Base-by-base conservation (phyloP, 495 filamentous ascomycete species). In the Podospora bellae-mahoneyi region DNA sequence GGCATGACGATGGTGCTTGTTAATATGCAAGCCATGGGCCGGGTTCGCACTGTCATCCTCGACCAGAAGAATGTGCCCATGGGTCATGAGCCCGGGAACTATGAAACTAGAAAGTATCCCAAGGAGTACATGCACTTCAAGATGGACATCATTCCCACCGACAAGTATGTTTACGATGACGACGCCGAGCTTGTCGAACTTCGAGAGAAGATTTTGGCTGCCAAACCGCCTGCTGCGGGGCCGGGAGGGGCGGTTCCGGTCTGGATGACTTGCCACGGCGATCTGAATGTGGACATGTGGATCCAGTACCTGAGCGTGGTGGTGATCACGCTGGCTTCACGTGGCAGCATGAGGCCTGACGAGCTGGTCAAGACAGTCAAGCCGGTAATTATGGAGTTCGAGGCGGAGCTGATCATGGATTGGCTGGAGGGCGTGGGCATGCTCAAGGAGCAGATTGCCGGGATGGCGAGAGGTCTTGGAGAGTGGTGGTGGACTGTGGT, bases 201-300 rank as follows among this genome's bases (percentile, higher is more conserved):
- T 0, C 59, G 75, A 69, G 59, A 77, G 68, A 56, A 76, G 71
- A 44, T 82, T 78, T 4, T 64, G 68, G 26, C 74, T 73, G 48
- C 80, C 60, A 61, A 63, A 6, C 69, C 72, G 56, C 79, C 78
- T 18, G 62, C 73, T 28, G 13, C 62, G 34, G 74, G 78, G 34
- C 71, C 77, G 44, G 65, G 69, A 55, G 74, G 79, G 70, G 73
- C 87, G 74, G 71, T 92, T 20, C 93, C 93, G 0, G 77, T 93
- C 28, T 97, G 93, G 93, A 86, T 86, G 68, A 91, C 92, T 76
- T 90, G 96, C 60, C 86, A 92, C 62, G 87, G 85, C 0, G 76
- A 84, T 9, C 76, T 93, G 15, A 83, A 91, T 48, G 70, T 67
- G 3, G 78, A 82, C 5, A 78, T 90, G 54, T 97, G 93, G 93